A percentile compares a stretch with the other conserved stretches of the same genome.
phyloP scores from a whole-genome alignment of 2,329 filamentous ascomycete species.

The Trichoderma cornu-damae region DNA sequence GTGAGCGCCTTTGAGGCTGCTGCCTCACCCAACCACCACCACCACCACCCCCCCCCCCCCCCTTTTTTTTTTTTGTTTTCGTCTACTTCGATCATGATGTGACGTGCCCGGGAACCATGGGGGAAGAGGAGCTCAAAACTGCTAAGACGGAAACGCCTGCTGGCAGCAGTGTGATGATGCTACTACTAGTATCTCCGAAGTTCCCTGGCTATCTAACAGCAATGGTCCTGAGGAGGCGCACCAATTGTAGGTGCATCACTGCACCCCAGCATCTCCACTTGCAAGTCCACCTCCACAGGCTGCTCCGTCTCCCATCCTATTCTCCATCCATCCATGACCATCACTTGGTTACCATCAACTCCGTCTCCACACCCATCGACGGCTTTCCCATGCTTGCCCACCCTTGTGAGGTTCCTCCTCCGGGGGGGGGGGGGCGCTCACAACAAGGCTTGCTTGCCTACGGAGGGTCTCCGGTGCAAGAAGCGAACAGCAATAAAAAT shows the following conservation, averaged over 20 bases:
- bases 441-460: conserved; percentile 15
- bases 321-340: conserved; percentile 16
- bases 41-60: neutral
- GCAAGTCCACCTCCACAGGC: conserved; percentile 17
- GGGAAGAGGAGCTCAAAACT: conserved; percentile 2
- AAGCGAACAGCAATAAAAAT: conserved; percentile 13
- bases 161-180: conserved; percentile 6
- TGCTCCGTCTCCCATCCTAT: conserved; percentile 9
- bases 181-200: conserved; percentile 17
- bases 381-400: conserved; percentile 15
- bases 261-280: conserved; percentile 19
- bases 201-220: conserved; percentile 10
- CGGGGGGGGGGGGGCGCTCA: conserved; percentile 18
- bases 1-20: neutral
- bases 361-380: conserved; percentile 19
- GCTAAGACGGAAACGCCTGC: conserved; percentile 12
- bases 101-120: conserved; percentile 5
- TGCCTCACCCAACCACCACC: neutral
- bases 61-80: too few species aligned
- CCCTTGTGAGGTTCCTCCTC: conserved; percentile 15
- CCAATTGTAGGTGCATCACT: conserved; percentile 18
- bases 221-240: conserved; percentile 13
- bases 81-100: conserved; percentile 15
- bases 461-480: conserved; percentile 12
- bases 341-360: conserved; percentile 14